A percentile compares a stretch with the other conserved stretches of the same genome.
phyloP scores from a whole-genome alignment of 2,329 filamentous ascomycete species.

The Aspergillus phoenicis region DNA sequence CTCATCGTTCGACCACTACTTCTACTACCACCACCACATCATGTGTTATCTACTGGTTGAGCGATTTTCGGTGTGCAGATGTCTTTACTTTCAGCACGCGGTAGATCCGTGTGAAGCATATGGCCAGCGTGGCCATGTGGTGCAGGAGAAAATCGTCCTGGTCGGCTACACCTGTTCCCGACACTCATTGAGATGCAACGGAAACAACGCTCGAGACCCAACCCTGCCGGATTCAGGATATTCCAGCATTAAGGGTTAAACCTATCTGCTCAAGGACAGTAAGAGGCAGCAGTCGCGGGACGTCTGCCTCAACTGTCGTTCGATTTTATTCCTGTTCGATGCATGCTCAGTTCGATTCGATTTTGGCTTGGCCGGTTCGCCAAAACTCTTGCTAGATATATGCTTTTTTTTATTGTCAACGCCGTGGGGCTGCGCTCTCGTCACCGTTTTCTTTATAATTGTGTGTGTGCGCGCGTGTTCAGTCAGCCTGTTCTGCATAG shows the following conservation, averaged over 20 bases:
- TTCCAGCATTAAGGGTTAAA: conserved; percentile 25
- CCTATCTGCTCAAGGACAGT: no score
- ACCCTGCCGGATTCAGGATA: conserved; percentile 30
- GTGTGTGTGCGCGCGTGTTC: not conserved
- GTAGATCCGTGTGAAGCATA: conserved; percentile 79
- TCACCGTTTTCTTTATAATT: not conserved
- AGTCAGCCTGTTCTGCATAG: not conserved
- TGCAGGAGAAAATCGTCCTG: conserved; percentile 74
- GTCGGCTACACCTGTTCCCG: conserved; percentile 77
- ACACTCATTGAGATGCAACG: conserved; percentile 46
- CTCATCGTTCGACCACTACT: conserved; percentile 5
- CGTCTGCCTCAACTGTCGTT: not conserved
- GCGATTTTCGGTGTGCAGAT: conserved; percentile 82
- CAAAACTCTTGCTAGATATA: conserved; percentile 8
- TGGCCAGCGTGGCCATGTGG: conserved; percentile 69
- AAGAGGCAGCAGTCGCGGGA: not conserved
- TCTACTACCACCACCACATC: conserved; percentile 26
- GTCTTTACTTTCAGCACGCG: conserved; percentile 84
- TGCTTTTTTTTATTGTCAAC: not conserved
- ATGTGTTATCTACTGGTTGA: conserved; percentile 92
- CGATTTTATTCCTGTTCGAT: not conserved
- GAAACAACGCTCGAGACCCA: conserved; percentile 4
- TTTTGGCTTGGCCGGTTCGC: conserved; percentile 8
- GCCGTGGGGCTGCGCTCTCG: conserved; percentile 7
- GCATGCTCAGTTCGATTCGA: not conserved